Base-by-base conservation (phyloP, 352 stramenopile species). In the Phytophthora citrophthora region DNA sequence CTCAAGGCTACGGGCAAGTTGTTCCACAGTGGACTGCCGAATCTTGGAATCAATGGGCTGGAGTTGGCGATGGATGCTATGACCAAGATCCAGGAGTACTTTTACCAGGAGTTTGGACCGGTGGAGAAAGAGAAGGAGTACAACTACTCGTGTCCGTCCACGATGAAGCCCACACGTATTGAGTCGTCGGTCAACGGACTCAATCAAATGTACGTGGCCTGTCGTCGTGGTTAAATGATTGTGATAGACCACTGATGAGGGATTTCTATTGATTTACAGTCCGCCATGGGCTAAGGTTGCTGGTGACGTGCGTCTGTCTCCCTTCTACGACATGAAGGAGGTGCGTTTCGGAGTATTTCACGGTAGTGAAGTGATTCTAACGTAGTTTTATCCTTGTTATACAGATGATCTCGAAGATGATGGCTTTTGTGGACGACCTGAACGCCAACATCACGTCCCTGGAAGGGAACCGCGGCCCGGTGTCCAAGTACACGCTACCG, bases 241-340 rank as follows among this genome's bases (percentile, higher is more conserved):
- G 11, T 16, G 5, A 20, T 47, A 4, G 5, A 23, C 52, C 53
- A 3, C n/a, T 64, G 9, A 50, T 7, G 1, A 11, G 44, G 4
- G 4, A 26, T 18, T 20, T 31, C 9, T 55, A 8, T 36, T 51
- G 16, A 38, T 59, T 38, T 57, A 27, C 31, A 95, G 96, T 63
- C 92, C 92, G 7, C 86, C 91, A 60, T 95, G 91, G 79, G 80
- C 86, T 9, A 97, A 95, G 58, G 83, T 98, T 59, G 90, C 89
- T 16, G 93, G 93, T 34, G 93, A 98, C 50, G 90, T 97, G 36
- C 89, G 93, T 34, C 63, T 97, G 11, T 96, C 88, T 39, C 93
- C 93, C 7, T 98, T 98, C 68, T 98, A 98, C 75, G 83, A 96
- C 29, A 88, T 97, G 65, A 75, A 93, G 57, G 85, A 95, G 53